Conservation (phyloP, 208 protist species). For the Zelonia costaricensis region DNA sequence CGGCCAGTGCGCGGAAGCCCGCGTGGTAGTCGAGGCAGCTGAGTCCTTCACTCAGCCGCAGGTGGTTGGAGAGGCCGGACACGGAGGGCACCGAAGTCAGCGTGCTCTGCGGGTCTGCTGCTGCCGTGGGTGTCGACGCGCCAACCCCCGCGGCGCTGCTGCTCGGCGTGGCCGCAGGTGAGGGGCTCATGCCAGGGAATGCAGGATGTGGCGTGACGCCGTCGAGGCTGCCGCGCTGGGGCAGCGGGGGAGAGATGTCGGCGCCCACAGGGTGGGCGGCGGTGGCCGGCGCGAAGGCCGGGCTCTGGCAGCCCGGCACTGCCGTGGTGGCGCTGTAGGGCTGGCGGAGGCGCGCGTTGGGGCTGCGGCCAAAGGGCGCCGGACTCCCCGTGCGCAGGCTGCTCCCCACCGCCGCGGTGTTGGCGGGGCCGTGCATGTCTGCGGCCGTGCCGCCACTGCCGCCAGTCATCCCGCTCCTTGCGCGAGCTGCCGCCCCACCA, state of each 20-base stretch:
- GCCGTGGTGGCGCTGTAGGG: background rate
- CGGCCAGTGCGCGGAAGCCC: conserved; percentile 61
- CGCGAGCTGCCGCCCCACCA: too few relatives aligned
- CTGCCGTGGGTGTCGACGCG: background rate
- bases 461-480: too few relatives aligned
- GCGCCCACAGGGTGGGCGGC: too few relatives aligned
- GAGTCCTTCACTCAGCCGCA: conserved; percentile 55
- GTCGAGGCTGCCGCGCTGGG: background rate
- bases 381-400: background rate
- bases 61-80: conserved; percentile 28
- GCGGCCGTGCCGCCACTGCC: too few relatives aligned
- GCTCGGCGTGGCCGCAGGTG: background rate
- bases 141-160: conserved; percentile 3
- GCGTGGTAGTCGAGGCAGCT: conserved; percentile 70
- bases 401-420: background rate
- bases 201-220: background rate
- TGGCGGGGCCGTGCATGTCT: background rate
- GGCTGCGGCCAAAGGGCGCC: conserved; percentile 6
- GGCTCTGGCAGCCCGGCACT: too few relatives aligned
- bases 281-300: too few relatives aligned
- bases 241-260: background rate
- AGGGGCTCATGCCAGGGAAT: too few relatives aligned
- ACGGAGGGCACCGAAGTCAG: conserved; percentile 15
- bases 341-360: conserved; percentile 12
- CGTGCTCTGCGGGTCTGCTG: background rate